Conservation (phyloP, 2,329 filamentous ascomycete species). For the Hypoxylon rubiginosum region DNA sequence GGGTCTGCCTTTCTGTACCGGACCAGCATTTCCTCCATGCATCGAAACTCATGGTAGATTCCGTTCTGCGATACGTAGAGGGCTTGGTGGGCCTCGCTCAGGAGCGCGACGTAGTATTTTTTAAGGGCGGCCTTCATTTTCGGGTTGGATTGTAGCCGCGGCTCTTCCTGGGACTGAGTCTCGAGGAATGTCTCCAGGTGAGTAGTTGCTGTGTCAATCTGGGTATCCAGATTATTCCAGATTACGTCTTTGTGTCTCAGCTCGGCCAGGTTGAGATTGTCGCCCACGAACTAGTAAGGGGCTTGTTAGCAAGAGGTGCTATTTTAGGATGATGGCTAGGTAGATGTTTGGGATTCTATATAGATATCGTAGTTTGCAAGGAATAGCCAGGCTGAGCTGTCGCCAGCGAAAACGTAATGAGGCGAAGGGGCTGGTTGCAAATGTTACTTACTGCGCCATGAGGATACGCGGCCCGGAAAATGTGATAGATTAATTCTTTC, state of each 20-base stretch:
- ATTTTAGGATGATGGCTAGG: neutral
- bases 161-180: neutral
- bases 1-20: conserved; percentile 2
- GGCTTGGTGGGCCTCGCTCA: conserved; percentile 1
- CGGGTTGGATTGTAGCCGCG: neutral
- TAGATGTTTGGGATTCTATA: neutral
- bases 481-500: conserved; percentile 36
- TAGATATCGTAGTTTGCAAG: neutral
- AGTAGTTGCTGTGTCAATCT: conserved; percentile 10
- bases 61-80: conserved; percentile 33
- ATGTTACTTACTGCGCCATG: conserved; percentile 39
- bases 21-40: conserved; percentile 35
- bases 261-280: conserved; percentile 29
- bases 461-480: conserved; percentile 39
- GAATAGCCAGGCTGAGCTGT: too few species aligned
- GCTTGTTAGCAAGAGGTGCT: neutral
- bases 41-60: conserved; percentile 28
- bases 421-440: conserved; percentile 11
- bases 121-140: neutral
- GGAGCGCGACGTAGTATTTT: conserved; percentile 14
- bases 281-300: conserved; percentile 30
- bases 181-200: conserved; percentile 3
- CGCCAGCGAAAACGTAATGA: neutral
- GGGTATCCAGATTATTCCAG: conserved; percentile 8
- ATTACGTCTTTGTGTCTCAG: conserved; percentile 25